Base-by-base conservation (phyloP, 2,329 filamentous ascomycete genomes). In the Penicillium verrucosum region DNA sequence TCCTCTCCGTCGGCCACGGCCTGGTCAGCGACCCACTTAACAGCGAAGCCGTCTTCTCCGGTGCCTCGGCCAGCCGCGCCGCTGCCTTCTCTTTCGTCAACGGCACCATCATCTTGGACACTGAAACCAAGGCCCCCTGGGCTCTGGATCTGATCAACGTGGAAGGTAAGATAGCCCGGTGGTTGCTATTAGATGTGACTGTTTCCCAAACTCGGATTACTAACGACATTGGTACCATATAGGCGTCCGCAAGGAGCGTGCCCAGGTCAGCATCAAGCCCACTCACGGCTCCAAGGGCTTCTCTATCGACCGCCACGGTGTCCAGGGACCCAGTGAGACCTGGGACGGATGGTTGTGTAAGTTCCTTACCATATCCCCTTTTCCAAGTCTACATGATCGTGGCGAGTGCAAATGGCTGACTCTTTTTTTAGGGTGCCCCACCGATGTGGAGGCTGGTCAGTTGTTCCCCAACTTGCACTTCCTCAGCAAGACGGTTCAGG, bases 301-400 rank as follows among this genome's bases (percentile, higher is more conserved):
- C 45, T 37, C 43, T n/a, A 1, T 57, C 42, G 18, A 14, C 5
- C 44, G 34, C 11, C 45, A 51, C 2, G 36, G 36, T 3, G 36
- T 62, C 43, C 18, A 37, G 29, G 56, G 51, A 43, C 36, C 49
- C 18, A 51, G 36, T 25, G 29, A 18, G 29, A 57, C 37, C 18
- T 62, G 58, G 58, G 60, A 60, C 16, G 56, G 60, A 23, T 62
- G 60, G 61, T 34, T 54, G 60, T 60, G 29, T 70, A 81, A 64
- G 57, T 81, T 73, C 58, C 58, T 68, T 1, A 47, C 23, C 29
- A 11, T 10, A 18, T 37, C 1, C 14, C 30, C 21, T 8, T 21
- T 51, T 56, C 16, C 7, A n/a, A 14, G 27, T 8, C 3, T 32
- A 11, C 7, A 11, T n/a, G 10, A 18, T 29, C 5, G 5, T 34